A percentile compares a stretch with the other conserved stretches of the same genome.
Conservation (phyloP, 768 basidiomycete species). For the Mycena alexandri region DNA sequence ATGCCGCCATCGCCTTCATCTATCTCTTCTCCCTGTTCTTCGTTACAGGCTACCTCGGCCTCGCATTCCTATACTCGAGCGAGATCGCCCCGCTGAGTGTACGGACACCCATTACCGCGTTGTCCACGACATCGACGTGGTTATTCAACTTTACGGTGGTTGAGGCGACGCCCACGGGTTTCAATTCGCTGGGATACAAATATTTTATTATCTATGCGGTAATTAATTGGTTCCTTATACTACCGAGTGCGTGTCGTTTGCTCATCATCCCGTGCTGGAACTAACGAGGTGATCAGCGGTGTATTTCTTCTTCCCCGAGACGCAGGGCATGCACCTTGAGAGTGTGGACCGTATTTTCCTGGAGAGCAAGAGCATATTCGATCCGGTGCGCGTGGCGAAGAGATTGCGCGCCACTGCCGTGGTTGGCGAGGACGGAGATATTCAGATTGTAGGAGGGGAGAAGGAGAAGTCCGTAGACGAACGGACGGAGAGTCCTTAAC, state of each 20-base stretch:
- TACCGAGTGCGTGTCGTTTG: slow-evolving; percentile 32
- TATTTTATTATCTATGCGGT: slow-evolving; percentile 37
- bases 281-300: slow-evolving; percentile 20
- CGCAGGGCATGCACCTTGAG: slow-evolving; percentile 37
- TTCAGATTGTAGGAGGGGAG: slow-evolving; percentile 9
- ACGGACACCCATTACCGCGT: slow-evolving; percentile 37
- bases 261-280: too few species aligned
- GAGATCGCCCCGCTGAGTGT: slow-evolving; percentile 37
- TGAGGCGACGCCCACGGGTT: slow-evolving; percentile 38
- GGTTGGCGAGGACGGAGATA: slow-evolving; percentile 10
- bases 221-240: slow-evolving; percentile 36
- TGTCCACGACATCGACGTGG: slow-evolving; percentile 37
- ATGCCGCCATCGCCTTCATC: slow-evolving; percentile 37
- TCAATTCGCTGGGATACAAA: slow-evolving; percentile 28
- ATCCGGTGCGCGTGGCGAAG: slow-evolving; percentile 34
- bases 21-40: slow-evolving; percentile 37
- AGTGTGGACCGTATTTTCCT: slow-evolving; percentile 38
- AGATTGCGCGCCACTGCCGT: slow-evolving; percentile 21
- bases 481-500: not conserved
- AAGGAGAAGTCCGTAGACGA: slow-evolving; percentile 17
- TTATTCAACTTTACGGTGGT: slow-evolving; percentile 37
- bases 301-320: slow-evolving; percentile 38
- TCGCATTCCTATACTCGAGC: slow-evolving; percentile 38
- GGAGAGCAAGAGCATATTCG: slow-evolving; percentile 34
- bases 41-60: slow-evolving; percentile 37